Evolutionary conservation across 495 filamentous ascomycete species (phyloP), one percentile per base, ranked within the genome.

Genomic region (Tuber umbilicatum): DNA sequence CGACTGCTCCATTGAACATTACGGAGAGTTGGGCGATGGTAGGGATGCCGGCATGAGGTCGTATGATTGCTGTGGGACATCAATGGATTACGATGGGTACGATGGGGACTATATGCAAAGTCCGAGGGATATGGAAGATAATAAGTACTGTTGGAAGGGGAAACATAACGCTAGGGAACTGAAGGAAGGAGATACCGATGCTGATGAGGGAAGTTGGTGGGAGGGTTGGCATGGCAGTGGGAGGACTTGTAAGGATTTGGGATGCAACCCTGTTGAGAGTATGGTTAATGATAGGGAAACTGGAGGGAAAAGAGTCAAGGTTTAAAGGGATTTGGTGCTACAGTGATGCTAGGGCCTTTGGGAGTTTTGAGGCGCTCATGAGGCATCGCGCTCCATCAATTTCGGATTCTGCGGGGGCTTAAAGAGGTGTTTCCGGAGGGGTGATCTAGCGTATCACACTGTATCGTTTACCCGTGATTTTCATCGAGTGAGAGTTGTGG

Each of bases 161-260:
- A 60, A 60, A 19, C 50, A 60, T 14, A 60, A 60, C 50, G n/a
- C 50, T 14, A 60, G 50, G 50, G 23, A 60, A 5, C 50, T 60
- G 9, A 60, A n/a, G n/a, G 50, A 27, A 64, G 35, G 70, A 68
- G 27, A 69, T 70, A 38, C 45, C 37, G 50, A 35, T 5, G 68
- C 47, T 35, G 38, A 38, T 47, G 70, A 6, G 68, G 67, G 38
- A 37, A n/a, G 16, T 71, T 70, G 27, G 6, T 23, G 67, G 50
- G 31, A 68, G 47, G 75, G 76, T 12, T 43, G 77, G 39, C 77
- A 79, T 3, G n/a, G 23, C 14, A 60, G 50, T 60, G 50, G 50
- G 50, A 60, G 50, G 50, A 27, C 50, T 60, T 60, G 9, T 60
- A 27, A 60, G n/a, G 50, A 60, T 60, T 27, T 60, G n/a, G 50